These are phyloP conservation scores for Aureobasidium subglaciale DNA, from an alignment of 2,329 filamentous ascomycete genomes.

Conservation along the genomic window DNA sequence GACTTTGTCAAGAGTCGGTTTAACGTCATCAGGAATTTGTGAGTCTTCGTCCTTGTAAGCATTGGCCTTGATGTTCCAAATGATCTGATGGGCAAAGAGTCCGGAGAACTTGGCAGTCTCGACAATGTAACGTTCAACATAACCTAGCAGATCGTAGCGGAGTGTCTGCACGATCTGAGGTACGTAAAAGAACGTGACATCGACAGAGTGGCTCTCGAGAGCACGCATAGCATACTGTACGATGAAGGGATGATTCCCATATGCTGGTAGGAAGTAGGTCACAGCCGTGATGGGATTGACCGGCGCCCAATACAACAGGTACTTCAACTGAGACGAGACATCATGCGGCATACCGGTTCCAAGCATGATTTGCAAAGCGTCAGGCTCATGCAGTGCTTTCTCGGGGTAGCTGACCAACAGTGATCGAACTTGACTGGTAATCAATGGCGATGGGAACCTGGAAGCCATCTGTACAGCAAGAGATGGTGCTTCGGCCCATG, in stretches of 20 bases:
- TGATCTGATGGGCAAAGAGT: slow-evolving; percentile 96
- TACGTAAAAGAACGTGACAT: slow-evolving; percentile 97
- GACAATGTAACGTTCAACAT: slow-evolving; percentile 91
- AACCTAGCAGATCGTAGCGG: slow-evolving; percentile 85
- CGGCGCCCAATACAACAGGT: slow-evolving; percentile 85
- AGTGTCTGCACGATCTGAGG: slow-evolving; percentile 95
- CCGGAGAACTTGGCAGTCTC: slow-evolving; percentile 98
- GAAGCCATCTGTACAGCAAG: slow-evolving; percentile 79
- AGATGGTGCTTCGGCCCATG: slow-evolving; percentile 78
- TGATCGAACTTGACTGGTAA: slow-evolving; percentile 70
- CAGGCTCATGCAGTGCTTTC: slow-evolving; percentile 71
- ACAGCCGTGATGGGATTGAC: slow-evolving; percentile 90
- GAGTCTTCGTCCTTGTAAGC: slow-evolving; percentile 96
- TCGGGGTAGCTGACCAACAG: slow-evolving; percentile 76
- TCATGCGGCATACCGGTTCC: slow-evolving; percentile 70
- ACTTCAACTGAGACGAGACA: slow-evolving; percentile 80
- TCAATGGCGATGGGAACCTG: slow-evolving; percentile 67
- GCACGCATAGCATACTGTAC: slow-evolving; percentile 96
- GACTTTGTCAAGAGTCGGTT: slow-evolving; percentile 86
- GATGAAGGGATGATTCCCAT: slow-evolving; percentile 84
- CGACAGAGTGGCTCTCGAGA: slow-evolving; percentile 87
- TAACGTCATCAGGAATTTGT: slow-evolving; percentile 81
- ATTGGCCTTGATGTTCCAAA: slow-evolving; percentile 99
- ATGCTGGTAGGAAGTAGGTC: slow-evolving; percentile 86
- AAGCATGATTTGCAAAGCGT: slow-evolving; percentile 75